These are phyloP conservation scores for Sarcomyxa edulis DNA, from an alignment of 768 basidiomycete species.

Conservation along the genomic window DNA sequence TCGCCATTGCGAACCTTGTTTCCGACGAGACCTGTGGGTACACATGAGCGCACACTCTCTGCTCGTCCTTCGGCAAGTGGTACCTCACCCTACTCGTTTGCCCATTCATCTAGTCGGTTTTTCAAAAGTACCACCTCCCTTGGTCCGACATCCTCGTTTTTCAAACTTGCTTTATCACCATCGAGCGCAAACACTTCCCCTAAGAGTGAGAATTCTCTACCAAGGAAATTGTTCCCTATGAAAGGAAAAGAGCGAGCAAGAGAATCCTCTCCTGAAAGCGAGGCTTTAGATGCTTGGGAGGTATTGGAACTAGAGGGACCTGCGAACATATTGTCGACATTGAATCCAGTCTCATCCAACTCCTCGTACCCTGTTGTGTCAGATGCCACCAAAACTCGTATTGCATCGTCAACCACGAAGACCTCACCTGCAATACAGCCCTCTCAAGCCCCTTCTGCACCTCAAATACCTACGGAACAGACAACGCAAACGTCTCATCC, in stretches of 20 bases:
- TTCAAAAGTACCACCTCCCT: slow-evolving; percentile 44
- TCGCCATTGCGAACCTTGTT: slow-evolving; percentile 44
- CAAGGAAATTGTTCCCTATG: slow-evolving; percentile 30
- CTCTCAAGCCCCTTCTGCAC: no score
- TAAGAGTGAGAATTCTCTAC: slow-evolving; percentile 26
- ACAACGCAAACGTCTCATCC: slow-evolving; percentile 3
- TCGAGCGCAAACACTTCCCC: slow-evolving; percentile 18
- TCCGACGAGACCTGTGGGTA: slow-evolving; percentile 18
- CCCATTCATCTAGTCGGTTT: slow-evolving; percentile 28
- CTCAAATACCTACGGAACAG: no score
- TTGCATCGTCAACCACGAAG: neutral
- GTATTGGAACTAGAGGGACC: slow-evolving; percentile 26
- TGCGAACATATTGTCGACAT: slow-evolving; percentile 5
- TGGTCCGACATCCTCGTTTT: slow-evolving; percentile 29
- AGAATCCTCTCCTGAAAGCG: slow-evolving; percentile 11
- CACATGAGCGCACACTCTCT: slow-evolving; percentile 34
- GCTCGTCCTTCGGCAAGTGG: slow-evolving; percentile 33
- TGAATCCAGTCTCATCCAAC: slow-evolving; percentile 21
- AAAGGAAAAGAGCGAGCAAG: slow-evolving; percentile 35
- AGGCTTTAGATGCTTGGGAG: slow-evolving; percentile 41
- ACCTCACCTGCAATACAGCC: no score
- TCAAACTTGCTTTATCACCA: slow-evolving; percentile 22
- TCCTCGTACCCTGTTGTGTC: slow-evolving; percentile 17
- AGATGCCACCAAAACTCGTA: slow-evolving; percentile 4
- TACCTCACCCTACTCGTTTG: slow-evolving; percentile 33